Evolutionary conservation across 2,329 filamentous ascomycete species (phyloP), one percentile per base, ranked within the genome.

Genomic region (Fulvia fulva): DNA sequence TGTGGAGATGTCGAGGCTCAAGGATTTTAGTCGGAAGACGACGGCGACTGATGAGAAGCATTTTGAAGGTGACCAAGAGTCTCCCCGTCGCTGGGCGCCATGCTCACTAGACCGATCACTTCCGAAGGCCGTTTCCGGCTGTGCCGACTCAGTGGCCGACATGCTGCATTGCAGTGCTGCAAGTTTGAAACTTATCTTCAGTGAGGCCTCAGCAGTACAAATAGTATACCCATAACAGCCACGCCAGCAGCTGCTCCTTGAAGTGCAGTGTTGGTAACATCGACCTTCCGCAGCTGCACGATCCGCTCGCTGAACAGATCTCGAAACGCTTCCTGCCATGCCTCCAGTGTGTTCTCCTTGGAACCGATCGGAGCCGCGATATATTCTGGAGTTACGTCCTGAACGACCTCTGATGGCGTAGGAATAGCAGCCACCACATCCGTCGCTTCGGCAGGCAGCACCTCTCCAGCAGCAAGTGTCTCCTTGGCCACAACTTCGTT

Each of bases 231-330:
- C 65, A 72, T 71, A 5, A 71, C 57, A 11, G 70, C 68, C 14
- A 73, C 67, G 34, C 78, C 78, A 12, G 73, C 73, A 6, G 76
- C 75, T 50, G 75, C 76, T 34, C 76, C 74, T 59, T 77, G 73
- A n/a, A 79, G 62, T 4, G 77, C 71, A 19, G 74, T 71, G n/a
- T 73, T 73, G 2, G 78, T 80, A 43, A 77, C 69, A 53, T 80
- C 78, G 49, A 78, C 71, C 58, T 76, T 73, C 41, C 76, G 75
- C 50, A 80, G 71, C 16, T 76, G 75, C 51, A 80, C 72, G 30
- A 72, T 51, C 22, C 75, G 71, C 51, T 80, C 75, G 65, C 77
- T 79, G 63, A 80, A 73, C 3, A 71, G 64, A 45, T 71, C 69
- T n/a, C 55, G 60, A 34, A 70, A 55, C 6, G 54, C 53, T 26